These are phyloP conservation scores for Avena atlantica DNA, from an alignment of 176 grass and related monocot species.

Conservation along the genomic window DNA sequence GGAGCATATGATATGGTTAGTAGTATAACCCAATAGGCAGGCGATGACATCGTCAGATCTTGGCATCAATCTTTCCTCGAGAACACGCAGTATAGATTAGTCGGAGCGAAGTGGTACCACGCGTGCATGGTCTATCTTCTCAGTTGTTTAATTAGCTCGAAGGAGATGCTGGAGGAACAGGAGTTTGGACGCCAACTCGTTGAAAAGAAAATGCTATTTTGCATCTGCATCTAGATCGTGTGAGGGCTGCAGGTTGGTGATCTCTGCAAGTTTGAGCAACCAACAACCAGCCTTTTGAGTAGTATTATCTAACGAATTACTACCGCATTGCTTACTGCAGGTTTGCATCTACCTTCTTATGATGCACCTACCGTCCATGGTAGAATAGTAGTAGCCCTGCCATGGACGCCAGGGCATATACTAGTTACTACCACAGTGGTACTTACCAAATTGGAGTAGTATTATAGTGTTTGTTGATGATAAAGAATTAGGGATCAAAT, in stretches of 20 bases:
- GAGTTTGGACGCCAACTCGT: conserved; percentile 18
- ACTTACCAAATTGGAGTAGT: not conserved
- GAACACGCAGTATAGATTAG: not conserved
- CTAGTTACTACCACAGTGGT: not conserved
- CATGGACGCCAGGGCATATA: not conserved
- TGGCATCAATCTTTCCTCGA: not conserved
- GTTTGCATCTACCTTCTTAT: conserved; percentile 11
- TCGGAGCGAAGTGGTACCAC: conserved; percentile 5
- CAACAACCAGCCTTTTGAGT: not conserved
- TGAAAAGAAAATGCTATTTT: not conserved
- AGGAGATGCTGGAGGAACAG: not conserved
- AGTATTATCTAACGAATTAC: not conserved
- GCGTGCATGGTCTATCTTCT: conserved; percentile 26
- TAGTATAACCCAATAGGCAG: not conserved
- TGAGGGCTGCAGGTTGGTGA: not conserved
- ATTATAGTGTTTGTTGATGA: conserved; percentile 17
- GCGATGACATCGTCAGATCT: not conserved
- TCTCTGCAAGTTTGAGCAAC: conserved; percentile 4
- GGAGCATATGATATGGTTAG: not conserved
- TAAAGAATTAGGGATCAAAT: not conserved
- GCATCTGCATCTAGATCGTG: not conserved
- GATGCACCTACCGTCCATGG: conserved; percentile 27
- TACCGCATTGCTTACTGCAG: not conserved
- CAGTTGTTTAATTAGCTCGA: not conserved
- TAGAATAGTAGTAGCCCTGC: too few relatives aligned